A percentile compares a stretch with the other conserved stretches of the same genome.
Conservation (phyloP, 768 basidiomycete species). For the Vararia minispora region DNA sequence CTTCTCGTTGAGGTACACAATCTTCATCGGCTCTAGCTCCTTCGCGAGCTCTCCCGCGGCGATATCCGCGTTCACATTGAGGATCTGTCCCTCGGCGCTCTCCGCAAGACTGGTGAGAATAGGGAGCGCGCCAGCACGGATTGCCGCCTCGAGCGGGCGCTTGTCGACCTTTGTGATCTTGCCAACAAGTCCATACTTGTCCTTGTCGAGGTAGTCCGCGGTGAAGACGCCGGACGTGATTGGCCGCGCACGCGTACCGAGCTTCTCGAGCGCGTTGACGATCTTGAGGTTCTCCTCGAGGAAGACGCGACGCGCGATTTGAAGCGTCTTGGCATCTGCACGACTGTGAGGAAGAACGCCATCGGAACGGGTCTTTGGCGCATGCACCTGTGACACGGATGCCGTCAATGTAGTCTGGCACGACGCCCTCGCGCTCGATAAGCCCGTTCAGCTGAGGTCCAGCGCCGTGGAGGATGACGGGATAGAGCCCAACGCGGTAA, state of each 20-base stretch:
- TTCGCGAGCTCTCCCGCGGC: constrained; percentile 97
- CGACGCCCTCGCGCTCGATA: constrained; percentile 83
- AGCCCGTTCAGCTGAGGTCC: constrained; percentile 94
- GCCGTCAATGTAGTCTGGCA: constrained; percentile 95
- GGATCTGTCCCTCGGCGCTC: constrained; percentile 90
- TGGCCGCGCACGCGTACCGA: constrained; percentile 94
- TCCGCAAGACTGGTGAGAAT: constrained; percentile 94
- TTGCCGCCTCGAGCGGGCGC: constrained; percentile 91
- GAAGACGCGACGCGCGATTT: constrained; percentile 92
- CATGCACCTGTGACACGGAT: constrained; percentile 86
- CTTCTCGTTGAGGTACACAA: constrained; percentile 97
- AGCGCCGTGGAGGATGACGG: constrained; percentile 92
- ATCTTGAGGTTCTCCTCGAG: constrained; percentile 95
- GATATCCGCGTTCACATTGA: constrained; percentile 98
- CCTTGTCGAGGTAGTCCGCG: constrained; percentile 90
- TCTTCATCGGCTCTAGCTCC: constrained; percentile 97
- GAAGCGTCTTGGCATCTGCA: constrained; percentile 84
- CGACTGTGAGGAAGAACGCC: neutral
- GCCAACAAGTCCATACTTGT: constrained; percentile 92
- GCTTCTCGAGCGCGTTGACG: constrained; percentile 82
- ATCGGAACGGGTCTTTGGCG: neutral
- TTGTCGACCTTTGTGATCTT: constrained; percentile 94
- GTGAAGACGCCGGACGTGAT: constrained; percentile 98
- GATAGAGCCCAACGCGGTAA: constrained; percentile 95
- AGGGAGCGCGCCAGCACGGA: constrained; percentile 90